A percentile compares a stretch with the other conserved stretches of the same genome.
phyloP scores from a whole-genome alignment of 2,329 filamentous ascomycete species.

The Botrytis tulipae region DNA sequence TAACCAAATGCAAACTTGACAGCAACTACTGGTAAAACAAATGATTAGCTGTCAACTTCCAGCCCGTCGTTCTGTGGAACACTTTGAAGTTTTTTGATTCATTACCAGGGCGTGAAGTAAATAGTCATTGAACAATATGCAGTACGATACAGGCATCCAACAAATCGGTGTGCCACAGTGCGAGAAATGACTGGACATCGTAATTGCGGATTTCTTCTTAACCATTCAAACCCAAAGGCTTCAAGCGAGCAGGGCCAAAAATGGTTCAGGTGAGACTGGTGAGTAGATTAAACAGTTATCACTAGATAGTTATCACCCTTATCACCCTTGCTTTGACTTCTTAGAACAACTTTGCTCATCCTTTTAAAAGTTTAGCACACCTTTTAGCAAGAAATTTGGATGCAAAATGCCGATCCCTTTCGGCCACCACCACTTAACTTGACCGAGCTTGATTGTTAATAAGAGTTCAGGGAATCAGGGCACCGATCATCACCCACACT shows the following conservation, averaged over 20 bases:
- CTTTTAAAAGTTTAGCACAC: not conserved
- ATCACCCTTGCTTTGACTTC: conserved; percentile 6
- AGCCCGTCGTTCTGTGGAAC: not conserved
- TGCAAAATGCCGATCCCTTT: conserved; percentile 1
- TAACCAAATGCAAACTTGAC: not conserved
- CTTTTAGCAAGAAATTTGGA: not conserved
- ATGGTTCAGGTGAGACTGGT: not conserved
- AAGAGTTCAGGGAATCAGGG: not conserved
- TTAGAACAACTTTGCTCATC: not conserved
- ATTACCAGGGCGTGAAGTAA: not conserved
- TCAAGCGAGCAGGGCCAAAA: conserved; percentile 6
- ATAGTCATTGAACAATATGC: not conserved
- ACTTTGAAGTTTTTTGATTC: not conserved
- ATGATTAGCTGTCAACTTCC: not conserved
- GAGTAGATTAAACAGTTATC: not conserved
- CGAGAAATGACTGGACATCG: not conserved
- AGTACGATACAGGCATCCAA: conserved; percentile 3
- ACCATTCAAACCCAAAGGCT: not conserved
- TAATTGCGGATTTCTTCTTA: conserved; percentile 11
- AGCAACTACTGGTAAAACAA: not conserved
- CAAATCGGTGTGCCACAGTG: conserved; percentile 2
- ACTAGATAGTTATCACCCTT: not conserved
- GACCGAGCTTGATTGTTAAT: conserved; percentile 6
- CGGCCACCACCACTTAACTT: not conserved
- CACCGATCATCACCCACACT: not conserved